phyloP scores from a whole-genome alignment of 768 basidiomycete species.

The Amanita thiersii region DNA sequence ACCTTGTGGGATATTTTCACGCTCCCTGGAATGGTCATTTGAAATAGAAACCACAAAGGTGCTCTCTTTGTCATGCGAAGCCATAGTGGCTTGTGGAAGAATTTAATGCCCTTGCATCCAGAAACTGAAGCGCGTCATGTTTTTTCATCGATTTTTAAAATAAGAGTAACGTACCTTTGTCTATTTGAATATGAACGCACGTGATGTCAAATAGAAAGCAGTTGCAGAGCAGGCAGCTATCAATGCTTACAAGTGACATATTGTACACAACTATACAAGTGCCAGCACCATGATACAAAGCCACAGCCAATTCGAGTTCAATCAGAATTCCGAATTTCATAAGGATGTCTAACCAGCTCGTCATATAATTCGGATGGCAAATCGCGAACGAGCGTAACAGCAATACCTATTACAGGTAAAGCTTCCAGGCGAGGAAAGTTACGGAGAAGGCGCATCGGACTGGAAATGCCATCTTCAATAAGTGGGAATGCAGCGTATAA shows the following conservation, averaged over 20 bases:
- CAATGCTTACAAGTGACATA: slow-evolving; percentile 5
- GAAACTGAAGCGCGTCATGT: too few species aligned
- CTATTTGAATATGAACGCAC: not conserved
- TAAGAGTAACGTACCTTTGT: too few species aligned
- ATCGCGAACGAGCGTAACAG: slow-evolving; percentile 90
- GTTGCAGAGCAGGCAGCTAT: not conserved
- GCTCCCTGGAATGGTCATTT: not conserved
- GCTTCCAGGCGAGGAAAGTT: slow-evolving; percentile 92
- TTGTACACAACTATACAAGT: slow-evolving; percentile 4
- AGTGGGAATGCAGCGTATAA: slow-evolving; percentile 1
- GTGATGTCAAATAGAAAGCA: not conserved
- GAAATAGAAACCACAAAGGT: not conserved
- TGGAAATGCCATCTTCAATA: slow-evolving; percentile 20
- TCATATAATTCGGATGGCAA: slow-evolving; percentile 82
- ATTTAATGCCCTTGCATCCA: too few species aligned
- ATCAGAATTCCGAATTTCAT: slow-evolving; percentile 33
- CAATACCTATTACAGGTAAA: slow-evolving; percentile 81
- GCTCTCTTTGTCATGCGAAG: not conserved
- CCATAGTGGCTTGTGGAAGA: not conserved
- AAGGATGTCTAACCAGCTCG: slow-evolving; percentile 85
- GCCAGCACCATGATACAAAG: slow-evolving; percentile 7
- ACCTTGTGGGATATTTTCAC: not conserved
- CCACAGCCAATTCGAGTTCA: slow-evolving; percentile 4
- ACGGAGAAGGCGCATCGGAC: slow-evolving; percentile 90
- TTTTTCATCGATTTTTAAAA: too few species aligned